Evolutionary conservation across 177 flowering plant genomes (phyloP).

Genomic region (Vitis hybrid): DNA sequence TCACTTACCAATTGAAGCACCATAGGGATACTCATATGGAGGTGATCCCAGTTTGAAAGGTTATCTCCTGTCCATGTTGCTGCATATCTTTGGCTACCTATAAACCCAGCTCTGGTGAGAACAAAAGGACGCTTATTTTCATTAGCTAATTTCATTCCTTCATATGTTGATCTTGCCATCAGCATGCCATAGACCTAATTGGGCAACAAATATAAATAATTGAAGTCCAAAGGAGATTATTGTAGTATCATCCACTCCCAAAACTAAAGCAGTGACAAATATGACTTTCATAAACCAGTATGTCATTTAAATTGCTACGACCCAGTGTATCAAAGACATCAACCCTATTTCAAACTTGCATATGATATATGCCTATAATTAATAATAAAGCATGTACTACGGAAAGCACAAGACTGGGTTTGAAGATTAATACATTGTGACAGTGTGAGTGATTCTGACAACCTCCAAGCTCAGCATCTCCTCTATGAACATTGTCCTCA

Average conservation of each 20-base stretch:
- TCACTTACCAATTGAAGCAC: constrained; percentile 82
- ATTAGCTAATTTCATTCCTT: constrained; percentile 82
- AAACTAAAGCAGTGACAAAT: not conserved
- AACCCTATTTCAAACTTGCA: not conserved
- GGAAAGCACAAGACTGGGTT: not conserved
- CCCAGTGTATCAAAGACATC: not conserved
- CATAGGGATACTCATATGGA: constrained; percentile 91
- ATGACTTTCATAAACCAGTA: not conserved
- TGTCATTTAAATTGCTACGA: too few species aligned
- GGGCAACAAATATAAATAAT: not conserved
- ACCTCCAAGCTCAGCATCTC: constrained; percentile 87
- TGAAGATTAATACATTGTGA: constrained; percentile 69
- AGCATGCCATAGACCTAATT: constrained; percentile 87
- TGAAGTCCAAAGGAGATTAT: not conserved
- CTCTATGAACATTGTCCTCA: constrained; percentile 81
- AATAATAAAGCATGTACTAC: not conserved
- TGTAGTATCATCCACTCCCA: not conserved
- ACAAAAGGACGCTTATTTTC: constrained; percentile 84
- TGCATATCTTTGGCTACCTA: constrained; percentile 92
- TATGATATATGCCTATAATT: not conserved
- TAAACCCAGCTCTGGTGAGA: constrained; percentile 91
- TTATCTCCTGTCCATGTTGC: constrained; percentile 99
- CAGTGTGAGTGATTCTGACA: constrained; percentile 70
- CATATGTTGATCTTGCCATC: constrained; percentile 94
- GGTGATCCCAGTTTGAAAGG: constrained; percentile 89